Evolutionary conservation across 1,284 basidiomycete genomes (phyloP), one percentile per base, ranked within the genome.

Genomic region (Pholiota adiposa): DNA sequence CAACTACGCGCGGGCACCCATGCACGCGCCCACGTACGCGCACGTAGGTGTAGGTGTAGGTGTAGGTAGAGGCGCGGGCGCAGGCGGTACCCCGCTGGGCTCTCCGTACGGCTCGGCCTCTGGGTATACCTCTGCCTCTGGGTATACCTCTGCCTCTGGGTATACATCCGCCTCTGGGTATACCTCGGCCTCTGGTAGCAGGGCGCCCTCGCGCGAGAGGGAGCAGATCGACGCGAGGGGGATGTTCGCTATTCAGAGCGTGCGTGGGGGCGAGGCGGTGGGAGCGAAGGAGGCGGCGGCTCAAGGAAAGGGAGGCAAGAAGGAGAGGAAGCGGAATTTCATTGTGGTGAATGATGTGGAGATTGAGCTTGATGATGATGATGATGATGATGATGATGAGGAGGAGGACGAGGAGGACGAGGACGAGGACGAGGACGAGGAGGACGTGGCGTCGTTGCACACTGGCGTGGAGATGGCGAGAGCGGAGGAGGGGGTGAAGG

Each of bases 271-370:
- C 16, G 43, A 29, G 54, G 43, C 36, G 54, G 43, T 48, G 19
- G 34, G 25, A 18, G 34, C 44, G 38, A 44, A 33, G 43, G 27
- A 7, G 23, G 23, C 44, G 33, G 18, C 25, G 23, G 56, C 18
- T 6, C 33, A 19, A 36, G 11, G 5, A 34, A 19, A 1, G 49
- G 40, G 46, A 51, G 18, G 29, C 59, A 49, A 52, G 56, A 59
- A 57, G 53, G 49, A 46, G 48, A 59, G 51, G 58, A 69, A 64
- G 60, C 66, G 68, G 61, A 60, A 66, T 40, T 69, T 71, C 34
- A 73, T 73, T n/a, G 59, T 70, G 21, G 67, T 73, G 16, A 73
- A 73, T 62, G 70, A 67, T 60, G 68, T 73, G 34, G 70, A 70
- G 61, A 71, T 73, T 27, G 70, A 73, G 18, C 36, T 73, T 40